Conservation (phyloP, 2,329 filamentous ascomycete genomes). For the Aspergillus intermedius region DNA sequence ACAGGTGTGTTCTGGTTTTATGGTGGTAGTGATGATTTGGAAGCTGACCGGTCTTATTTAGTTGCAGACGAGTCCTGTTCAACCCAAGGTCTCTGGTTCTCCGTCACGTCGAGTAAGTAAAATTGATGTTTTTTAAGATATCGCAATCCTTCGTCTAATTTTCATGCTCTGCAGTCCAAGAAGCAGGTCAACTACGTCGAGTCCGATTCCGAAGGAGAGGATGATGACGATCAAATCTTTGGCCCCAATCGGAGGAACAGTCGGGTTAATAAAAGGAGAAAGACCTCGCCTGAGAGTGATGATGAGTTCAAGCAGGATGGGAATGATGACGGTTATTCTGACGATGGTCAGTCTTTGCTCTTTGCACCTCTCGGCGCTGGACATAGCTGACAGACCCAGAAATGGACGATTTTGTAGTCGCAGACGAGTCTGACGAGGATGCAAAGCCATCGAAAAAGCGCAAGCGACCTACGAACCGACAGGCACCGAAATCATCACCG, state of each 20-base stretch:
- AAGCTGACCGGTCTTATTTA: not conserved
- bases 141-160: not conserved
- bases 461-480: slow-evolving; percentile 54
- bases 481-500: slow-evolving; percentile 28
- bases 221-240: slow-evolving; percentile 68
- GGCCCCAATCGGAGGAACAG: slow-evolving; percentile 44
- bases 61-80: slow-evolving; percentile 38
- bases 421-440: slow-evolving; percentile 75
- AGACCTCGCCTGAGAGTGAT: slow-evolving; percentile 62
- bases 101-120: slow-evolving; percentile 68
- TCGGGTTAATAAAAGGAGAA: slow-evolving; percentile 51
- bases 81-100: slow-evolving; percentile 52
- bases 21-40: not conserved
- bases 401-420: slow-evolving; percentile 80
- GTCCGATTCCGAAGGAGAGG: slow-evolving; percentile 65
- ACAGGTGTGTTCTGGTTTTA: slow-evolving; percentile 7
- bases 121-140: not conserved
- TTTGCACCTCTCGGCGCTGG: not conserved
- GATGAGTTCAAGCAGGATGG: slow-evolving; percentile 57
- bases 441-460: slow-evolving; percentile 60
- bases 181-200: slow-evolving; percentile 71
- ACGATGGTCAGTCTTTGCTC: slow-evolving; percentile 43
- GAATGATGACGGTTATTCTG: slow-evolving; percentile 41
- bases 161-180: slow-evolving; percentile 42
- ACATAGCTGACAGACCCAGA: slow-evolving; percentile 43